Evolutionary conservation across 129 eudicot genomes (phyloP).

Genomic region (Pulicaria dysenterica): DNA sequence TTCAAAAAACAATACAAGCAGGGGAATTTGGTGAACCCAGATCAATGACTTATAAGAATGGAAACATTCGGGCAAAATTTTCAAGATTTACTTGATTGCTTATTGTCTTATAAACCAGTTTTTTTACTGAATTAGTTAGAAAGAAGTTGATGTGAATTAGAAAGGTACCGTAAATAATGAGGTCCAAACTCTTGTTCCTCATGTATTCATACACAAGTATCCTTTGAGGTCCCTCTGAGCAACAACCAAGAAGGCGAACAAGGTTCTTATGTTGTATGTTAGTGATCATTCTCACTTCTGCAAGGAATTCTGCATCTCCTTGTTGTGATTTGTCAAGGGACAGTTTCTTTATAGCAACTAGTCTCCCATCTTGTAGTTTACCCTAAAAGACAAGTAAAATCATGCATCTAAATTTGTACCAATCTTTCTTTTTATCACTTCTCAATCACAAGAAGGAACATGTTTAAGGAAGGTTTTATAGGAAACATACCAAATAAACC

Average conservation of each 20-base stretch:
- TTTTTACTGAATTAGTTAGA: too few species aligned
- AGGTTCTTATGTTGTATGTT: slow-evolving; percentile 76
- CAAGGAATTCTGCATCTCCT: slow-evolving; percentile 63
- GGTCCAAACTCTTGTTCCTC: slow-evolving; percentile 67
- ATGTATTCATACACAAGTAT: slow-evolving; percentile 69
- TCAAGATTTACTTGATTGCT: too few species aligned
- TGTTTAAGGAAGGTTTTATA: neutral
- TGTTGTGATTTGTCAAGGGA: slow-evolving; percentile 60
- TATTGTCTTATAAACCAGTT: too few species aligned
- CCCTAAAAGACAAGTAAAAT: slow-evolving; percentile 39
- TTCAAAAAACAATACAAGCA: neutral
- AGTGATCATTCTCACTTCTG: slow-evolving; percentile 68
- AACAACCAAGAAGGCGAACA: slow-evolving; percentile 67
- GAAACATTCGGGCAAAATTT: too few species aligned
- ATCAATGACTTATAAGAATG: too few species aligned
- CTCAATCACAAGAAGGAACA: slow-evolving; percentile 7
- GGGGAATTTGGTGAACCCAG: too few species aligned
- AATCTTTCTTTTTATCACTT: neutral
- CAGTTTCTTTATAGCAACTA: slow-evolving; percentile 58
- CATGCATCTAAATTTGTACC: neutral
- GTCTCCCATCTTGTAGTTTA: slow-evolving; percentile 58
- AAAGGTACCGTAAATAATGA: slow-evolving; percentile 41
- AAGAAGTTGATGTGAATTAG: too few species aligned
- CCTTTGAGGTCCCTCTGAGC: slow-evolving; percentile 58
- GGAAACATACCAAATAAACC: slow-evolving; percentile 51